Base-by-base conservation (phyloP, 202 grass and related monocot genomes). In the Saccharum hybrid region DNA sequence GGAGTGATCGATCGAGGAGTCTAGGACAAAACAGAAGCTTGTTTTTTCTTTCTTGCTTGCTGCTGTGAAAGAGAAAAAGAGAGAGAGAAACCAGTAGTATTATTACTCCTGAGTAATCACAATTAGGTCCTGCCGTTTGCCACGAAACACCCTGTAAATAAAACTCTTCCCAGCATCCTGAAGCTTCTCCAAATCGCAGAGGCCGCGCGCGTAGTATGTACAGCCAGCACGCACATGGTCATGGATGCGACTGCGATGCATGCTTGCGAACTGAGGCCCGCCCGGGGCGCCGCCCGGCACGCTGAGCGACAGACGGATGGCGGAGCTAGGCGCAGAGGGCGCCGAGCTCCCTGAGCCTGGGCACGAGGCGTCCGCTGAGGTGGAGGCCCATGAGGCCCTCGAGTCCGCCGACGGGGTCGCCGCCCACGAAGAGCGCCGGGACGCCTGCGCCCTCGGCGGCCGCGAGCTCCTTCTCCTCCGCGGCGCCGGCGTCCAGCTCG, bases 351-450 rank as follows among this genome's bases (percentile, higher is more conserved):
- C 72, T 38, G 84, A 99, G 90, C 19, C 88, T 66, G 0, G 93
- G 96, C 42, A 92, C 96, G 18, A 99, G 96, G 23, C 59, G 84
- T 0, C 91, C 96, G 48, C 93, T 93, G 84, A 99, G 93, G 87
- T 99, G 96, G 75, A 99, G 90, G 0, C 64, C 88, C 96, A 98
- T 92, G 83, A 98, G 87, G 0, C 91, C 93, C 85, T 99, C 96
- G 62, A 99, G 90, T 0, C 96, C 96, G 1, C 96, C 96, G 9
- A 99, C 89, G 0, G 91, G 89, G 0, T 64, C 86, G 18, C 96
- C 96, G 22, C 96, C 93, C 5, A 99, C 86, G 83, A 99, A 99
- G 14, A 99, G 83, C 4, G 93, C 91, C 1, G 96, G 96, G 5
- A 99, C 65, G 57, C 87, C 63, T 10, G 9, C 8, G 9, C 41